Base-by-base conservation (phyloP, 192 early-diverging fungal species). In the Umbelopsis isabellina region DNA sequence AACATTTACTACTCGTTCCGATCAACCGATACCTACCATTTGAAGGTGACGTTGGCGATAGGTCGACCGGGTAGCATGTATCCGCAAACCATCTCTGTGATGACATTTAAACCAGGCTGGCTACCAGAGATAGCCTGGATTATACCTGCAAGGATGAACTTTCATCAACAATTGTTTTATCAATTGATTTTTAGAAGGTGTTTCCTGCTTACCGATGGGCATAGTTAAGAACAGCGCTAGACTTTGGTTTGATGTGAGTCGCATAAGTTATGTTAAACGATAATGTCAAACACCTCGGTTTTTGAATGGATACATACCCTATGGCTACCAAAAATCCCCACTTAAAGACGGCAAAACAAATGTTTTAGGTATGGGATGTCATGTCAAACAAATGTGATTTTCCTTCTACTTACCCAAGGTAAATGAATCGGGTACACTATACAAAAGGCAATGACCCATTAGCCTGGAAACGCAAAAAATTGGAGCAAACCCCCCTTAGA, bases 41-140 rank as follows among this genome's bases (percentile, higher is more conserved):
- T 61, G 16, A 61, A 61, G 11, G 55, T 61, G 30, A 61, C 55
- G 30, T 61, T 61, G 1, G 55, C 55, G 18, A 61, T 61, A n/a
- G 82, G 80, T 22, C 72, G 67, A 23, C 87, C 87, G 37, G 88
- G 87, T 0, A 77, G 47, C 46, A 77, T 49, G 33, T 72, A 73
- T 30, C 75, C 75, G 46, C 68, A 72, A 49, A 89, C 72, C 44
- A 83, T 70, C 76, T 89, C 79, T 16, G 84, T 58, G 46, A 87
- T 73, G 21, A 89, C 79, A 66, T 83, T 85, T 25, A 87, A 68
- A 18, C 72, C 71, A 51, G 79, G 75, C 15, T 73, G 69, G 44
- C 72, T 72, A 1, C 79, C 80, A 45, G 85, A 75, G 30, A 88
- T 58, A 23, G 82, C 84, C 47, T 73, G 65, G 37, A 86, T 73